These are phyloP conservation scores for Collybia sp. DNA, from an alignment of 768 basidiomycete species.

Conservation along the genomic window DNA sequence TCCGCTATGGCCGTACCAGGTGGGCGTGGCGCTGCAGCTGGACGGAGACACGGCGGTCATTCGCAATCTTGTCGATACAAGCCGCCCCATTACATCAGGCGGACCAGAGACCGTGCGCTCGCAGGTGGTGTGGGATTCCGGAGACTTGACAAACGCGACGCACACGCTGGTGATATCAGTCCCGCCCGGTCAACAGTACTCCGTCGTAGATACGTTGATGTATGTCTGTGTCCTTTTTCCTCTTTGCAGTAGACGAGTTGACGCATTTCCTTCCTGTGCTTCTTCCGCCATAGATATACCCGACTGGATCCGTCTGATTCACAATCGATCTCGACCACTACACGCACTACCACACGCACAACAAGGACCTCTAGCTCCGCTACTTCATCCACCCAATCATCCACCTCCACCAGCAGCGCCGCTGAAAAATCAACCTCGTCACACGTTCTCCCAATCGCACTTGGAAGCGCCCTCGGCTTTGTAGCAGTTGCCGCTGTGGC, in stretches of 20 bases:
- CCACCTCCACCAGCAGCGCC: no score
- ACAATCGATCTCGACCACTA: constrained; percentile 9
- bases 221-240: constrained; percentile 13
- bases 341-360: constrained; percentile 7
- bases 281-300: constrained; percentile 23
- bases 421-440: constrained; percentile 10
- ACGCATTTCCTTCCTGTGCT: neutral
- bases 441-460: constrained; percentile 22
- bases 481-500: constrained; percentile 22
- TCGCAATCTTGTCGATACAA: constrained; percentile 35
- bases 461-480: constrained; percentile 27
- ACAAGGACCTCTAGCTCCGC: constrained; percentile 1
- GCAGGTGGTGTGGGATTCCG: constrained; percentile 31
- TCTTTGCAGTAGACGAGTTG: neutral
- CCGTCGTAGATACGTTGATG: constrained; percentile 35
- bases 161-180: constrained; percentile 35
- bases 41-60: constrained; percentile 27
- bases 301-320: constrained; percentile 12
- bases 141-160: constrained; percentile 22
- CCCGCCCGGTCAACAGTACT: constrained; percentile 28
- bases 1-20: constrained; percentile 41
- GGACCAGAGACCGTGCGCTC: constrained; percentile 35
- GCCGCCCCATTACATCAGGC: constrained; percentile 18
- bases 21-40: constrained; percentile 33
- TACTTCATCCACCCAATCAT: neutral